phyloP scores from a whole-genome alignment of 2,329 filamentous ascomycete genomes.

The Pleoardoris graminearum region DNA sequence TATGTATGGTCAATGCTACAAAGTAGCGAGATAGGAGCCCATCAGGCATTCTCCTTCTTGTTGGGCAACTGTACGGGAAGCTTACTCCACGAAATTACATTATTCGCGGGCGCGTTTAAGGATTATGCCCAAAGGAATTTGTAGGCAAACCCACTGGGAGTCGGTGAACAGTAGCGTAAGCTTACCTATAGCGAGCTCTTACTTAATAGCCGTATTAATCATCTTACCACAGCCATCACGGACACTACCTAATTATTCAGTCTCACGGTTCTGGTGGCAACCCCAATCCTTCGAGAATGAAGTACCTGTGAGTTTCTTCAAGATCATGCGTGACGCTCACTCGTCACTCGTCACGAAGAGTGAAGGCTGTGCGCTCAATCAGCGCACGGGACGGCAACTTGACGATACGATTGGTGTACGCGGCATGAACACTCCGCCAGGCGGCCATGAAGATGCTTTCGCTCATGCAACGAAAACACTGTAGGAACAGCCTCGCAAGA shows the following conservation, averaged over 20 bases:
- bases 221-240: background rate
- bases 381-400: background rate
- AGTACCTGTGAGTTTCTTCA: background rate
- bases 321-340: constrained; percentile 1
- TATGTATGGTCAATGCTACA: too few species aligned
- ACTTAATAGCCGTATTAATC: constrained; percentile 4
- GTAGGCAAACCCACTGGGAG: background rate
- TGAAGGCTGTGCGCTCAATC: background rate
- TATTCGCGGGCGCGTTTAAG: background rate
- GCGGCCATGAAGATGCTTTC: background rate
- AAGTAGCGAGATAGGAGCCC: background rate
- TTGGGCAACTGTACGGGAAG: background rate
- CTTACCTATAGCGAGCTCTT: background rate
- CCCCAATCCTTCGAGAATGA: background rate
- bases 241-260: background rate
- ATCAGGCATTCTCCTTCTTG: background rate
- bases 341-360: background rate
- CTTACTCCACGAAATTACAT: background rate
- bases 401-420: background rate
- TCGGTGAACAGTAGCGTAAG: background rate
- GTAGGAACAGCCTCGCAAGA: background rate
- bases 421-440: background rate
- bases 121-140: background rate
- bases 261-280: background rate
- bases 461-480: background rate